Conservation (phyloP, 495 filamentous ascomycete genomes). For the Aspergillus egyptiacus region DNA sequence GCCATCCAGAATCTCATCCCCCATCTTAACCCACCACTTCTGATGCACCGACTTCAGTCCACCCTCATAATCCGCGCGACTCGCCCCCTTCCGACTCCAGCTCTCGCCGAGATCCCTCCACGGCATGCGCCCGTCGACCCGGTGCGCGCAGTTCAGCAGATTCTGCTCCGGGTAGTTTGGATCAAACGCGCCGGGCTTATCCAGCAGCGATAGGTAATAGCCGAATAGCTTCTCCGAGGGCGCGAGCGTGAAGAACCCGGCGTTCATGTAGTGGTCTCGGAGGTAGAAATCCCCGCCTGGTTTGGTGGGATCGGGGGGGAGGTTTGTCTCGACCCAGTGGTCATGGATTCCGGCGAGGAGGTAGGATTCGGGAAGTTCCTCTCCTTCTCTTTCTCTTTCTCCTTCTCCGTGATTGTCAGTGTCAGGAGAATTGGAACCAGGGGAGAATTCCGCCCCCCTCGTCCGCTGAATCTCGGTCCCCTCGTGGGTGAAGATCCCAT, state of each 20-base stretch:
- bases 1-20: not conserved
- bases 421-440: too few relatives aligned
- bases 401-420: not conserved
- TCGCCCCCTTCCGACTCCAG: slow-evolving; percentile 6
- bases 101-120: not conserved
- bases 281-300: slow-evolving; percentile 4
- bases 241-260: not conserved
- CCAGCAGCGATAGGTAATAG: not conserved
- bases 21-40: slow-evolving; percentile 8
- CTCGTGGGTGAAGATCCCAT: not conserved
- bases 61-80: not conserved
- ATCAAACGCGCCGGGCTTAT: slow-evolving; percentile 1
- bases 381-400: not conserved
- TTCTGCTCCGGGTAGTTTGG: slow-evolving; percentile 5
- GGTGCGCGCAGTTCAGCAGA: slow-evolving; percentile 3
- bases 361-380: not conserved
- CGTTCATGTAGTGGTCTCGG: slow-evolving; percentile 2
- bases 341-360: slow-evolving; percentile 1
- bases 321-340: not conserved
- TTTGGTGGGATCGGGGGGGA: not conserved
- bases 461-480: not conserved
- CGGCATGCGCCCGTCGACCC: not conserved
- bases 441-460: not conserved
- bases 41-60: slow-evolving; percentile 9
- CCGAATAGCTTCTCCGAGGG: slow-evolving; percentile 4